Evolutionary conservation across 139 green algal species (phyloP).

Genomic region (Pleodorina starrii): DNA sequence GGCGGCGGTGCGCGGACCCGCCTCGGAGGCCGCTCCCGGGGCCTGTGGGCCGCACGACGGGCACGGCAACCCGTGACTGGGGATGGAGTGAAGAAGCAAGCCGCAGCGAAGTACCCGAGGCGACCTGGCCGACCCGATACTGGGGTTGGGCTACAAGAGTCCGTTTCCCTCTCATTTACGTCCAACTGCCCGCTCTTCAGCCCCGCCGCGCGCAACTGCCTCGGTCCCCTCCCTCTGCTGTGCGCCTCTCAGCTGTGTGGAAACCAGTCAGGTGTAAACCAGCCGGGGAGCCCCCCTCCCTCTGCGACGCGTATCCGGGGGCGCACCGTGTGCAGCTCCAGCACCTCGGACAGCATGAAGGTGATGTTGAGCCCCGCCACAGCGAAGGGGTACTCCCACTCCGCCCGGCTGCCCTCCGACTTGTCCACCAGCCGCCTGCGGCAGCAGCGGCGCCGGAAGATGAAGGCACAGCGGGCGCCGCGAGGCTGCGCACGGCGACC

Average conservation of each 20-base stretch:
- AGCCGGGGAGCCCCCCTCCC: not conserved
- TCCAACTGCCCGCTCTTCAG: too few species aligned
- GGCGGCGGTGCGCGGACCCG: not conserved
- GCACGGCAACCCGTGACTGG: too few species aligned
- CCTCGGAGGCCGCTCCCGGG: not conserved
- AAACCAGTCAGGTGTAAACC: not conserved
- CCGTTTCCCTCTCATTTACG: not conserved
- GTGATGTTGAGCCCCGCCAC: conserved; percentile 92
- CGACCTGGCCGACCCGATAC: not conserved
- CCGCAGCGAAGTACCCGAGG: not conserved
- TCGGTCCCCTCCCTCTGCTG: not conserved
- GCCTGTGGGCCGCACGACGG: too few species aligned
- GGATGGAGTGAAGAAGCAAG: too few species aligned
- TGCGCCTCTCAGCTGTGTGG: not conserved
- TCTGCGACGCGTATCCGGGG: not conserved
- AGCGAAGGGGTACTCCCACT: conserved; percentile 93
- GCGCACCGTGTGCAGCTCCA: conserved; percentile 56
- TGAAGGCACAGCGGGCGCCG: too few species aligned
- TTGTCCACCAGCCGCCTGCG: conserved; percentile 77
- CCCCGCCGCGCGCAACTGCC: not conserved
- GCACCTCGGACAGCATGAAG: conserved; percentile 75
- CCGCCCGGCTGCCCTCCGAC: conserved; percentile 63
- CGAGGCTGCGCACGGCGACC: too few species aligned
- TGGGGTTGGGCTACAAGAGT: not conserved
- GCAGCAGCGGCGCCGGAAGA: too few species aligned